Base-by-base conservation (phyloP, 2,329 filamentous ascomycete species). In the Fusarium domesticum region DNA sequence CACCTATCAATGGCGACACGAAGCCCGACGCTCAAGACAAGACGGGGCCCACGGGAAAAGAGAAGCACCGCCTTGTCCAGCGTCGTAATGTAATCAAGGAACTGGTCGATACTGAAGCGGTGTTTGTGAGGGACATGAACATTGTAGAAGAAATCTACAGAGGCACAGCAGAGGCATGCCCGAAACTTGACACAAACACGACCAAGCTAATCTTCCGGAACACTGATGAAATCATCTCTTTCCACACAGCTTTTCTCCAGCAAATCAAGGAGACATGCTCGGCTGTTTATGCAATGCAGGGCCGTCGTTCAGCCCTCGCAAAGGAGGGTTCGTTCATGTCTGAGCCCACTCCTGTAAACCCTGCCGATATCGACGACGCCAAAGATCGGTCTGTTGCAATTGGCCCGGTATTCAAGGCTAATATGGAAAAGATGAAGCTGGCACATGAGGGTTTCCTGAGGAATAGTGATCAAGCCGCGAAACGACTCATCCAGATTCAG, bases 101-200 rank as follows among this genome's bases (percentile, higher is more conserved):
- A 66, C 74, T 98, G 30, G 79, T 96, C 35, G 90, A 96, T 60
- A 98, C 93, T 0, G 93, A 98, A 64, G 84, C 89, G 37, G 84
- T 85, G 6, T 97, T 95, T 67, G 84, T 95, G 44, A 83, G 89
- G 52, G 93, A 98, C 64, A 92, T 98, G 89, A 96, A 91, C 64
- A 92, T 98, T 41, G 86, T 96, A 3, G 89, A 95, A 61, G 91
- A 97, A 62, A 97, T 98, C 42, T 98, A 97, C 75, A 95, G 95
- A 67, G 90, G 89, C 34, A 97, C 93, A 1, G 88, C 89, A 1
- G 83, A 87, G 55, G 86, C 87, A 10, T 90, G 87, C 43, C 82
- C 89, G 7, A 82, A 89, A 51, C 78, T 96, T 19, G 88, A 87
- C 34, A 73, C 80, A 33, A 87, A 92, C 52, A 95, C 95, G 51